Evolutionary conservation across 768 basidiomycete species (phyloP).

Genomic region (Suillus cothurnatus): DNA sequence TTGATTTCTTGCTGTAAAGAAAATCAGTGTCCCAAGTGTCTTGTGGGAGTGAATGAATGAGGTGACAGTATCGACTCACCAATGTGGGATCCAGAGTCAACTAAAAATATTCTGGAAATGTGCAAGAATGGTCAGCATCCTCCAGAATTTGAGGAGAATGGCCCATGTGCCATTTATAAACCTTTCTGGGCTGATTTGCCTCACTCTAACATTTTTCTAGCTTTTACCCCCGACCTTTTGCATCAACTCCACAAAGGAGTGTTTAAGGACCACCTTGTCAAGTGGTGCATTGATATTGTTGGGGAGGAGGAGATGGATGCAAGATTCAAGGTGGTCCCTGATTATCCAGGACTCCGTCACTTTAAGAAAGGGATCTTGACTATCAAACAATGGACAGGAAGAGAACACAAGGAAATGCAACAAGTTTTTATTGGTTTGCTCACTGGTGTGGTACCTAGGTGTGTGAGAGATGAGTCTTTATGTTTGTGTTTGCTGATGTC

Average conservation of each 20-base stretch:
- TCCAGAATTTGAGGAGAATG: conserved; percentile 5
- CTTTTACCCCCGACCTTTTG: conserved; percentile 44
- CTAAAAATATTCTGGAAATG: background rate
- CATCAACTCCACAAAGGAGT: conserved; percentile 52
- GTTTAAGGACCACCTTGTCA: conserved; percentile 45
- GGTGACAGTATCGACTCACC: too few species aligned
- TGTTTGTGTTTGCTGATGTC: background rate
- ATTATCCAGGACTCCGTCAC: conserved; percentile 8
- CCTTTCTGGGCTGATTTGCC: conserved; percentile 27
- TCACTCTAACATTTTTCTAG: conserved; percentile 39
- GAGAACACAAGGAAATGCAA: conserved; percentile 42
- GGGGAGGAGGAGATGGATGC: conserved; percentile 18
- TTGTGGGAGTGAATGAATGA: too few species aligned
- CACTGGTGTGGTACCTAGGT: conserved; percentile 18
- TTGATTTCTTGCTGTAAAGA: too few species aligned
- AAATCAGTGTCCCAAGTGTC: too few species aligned
- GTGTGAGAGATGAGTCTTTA: background rate
- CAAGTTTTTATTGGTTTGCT: conserved; percentile 37
- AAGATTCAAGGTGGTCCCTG: conserved; percentile 17
- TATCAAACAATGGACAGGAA: conserved; percentile 46
- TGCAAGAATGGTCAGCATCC: conserved; percentile 9
- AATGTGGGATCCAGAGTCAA: background rate
- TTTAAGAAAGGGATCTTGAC: conserved; percentile 33
- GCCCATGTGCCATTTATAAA: background rate
- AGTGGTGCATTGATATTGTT: conserved; percentile 32